Percentiles rank a stretch among this genome's conserved stretches.
Evolutionary conservation across 768 basidiomycete genomes (phyloP).

Genomic region (Trametes coccinea): DNA sequence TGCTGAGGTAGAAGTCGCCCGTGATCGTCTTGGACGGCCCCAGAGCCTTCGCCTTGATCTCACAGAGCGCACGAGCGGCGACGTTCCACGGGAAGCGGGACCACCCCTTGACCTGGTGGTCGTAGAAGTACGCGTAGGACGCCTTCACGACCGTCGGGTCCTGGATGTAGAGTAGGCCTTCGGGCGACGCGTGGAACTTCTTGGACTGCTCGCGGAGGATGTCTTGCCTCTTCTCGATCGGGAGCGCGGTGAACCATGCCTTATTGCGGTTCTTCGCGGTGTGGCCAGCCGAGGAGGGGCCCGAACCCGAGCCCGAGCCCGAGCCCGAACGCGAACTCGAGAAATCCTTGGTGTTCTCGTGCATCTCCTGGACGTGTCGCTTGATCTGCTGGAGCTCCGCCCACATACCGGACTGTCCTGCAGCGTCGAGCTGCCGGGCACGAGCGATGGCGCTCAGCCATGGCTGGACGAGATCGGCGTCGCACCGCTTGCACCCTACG

Average conservation of each 20-base stretch:
- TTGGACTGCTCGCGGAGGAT: conserved; percentile 44
- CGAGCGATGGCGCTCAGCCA: conserved; percentile 38
- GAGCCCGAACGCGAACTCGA: too few relatives aligned
- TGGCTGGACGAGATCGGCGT: conserved; percentile 37
- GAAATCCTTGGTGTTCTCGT: conserved; percentile 1
- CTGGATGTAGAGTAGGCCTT: conserved; percentile 30
- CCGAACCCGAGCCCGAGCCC: too few relatives aligned
- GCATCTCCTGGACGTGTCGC: conserved; percentile 40
- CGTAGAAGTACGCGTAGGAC: conserved; percentile 51
- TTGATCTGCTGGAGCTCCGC: conserved; percentile 40
- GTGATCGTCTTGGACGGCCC: conserved; percentile 44
- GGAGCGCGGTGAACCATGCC: conserved; percentile 36
- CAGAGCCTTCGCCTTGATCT: conserved; percentile 49
- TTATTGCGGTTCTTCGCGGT: conserved; percentile 8
- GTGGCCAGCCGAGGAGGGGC: not conserved
- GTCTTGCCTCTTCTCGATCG: conserved; percentile 52
- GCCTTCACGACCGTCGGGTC: conserved; percentile 44
- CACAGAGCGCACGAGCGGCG: conserved; percentile 52
- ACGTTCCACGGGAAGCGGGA: conserved; percentile 56
- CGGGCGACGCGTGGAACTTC: conserved; percentile 40
- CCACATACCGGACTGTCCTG: conserved; percentile 18
- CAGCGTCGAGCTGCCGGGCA: conserved; percentile 13
- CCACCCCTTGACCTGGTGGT: conserved; percentile 30
- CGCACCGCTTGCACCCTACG: conserved; percentile 11
- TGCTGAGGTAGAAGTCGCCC: conserved; percentile 44